A percentile compares a stretch with the other conserved stretches of the same genome.
These are phyloP conservation scores for Beta lomatogona DNA, from an alignment of 179 eudicot species.

Conservation along the genomic window DNA sequence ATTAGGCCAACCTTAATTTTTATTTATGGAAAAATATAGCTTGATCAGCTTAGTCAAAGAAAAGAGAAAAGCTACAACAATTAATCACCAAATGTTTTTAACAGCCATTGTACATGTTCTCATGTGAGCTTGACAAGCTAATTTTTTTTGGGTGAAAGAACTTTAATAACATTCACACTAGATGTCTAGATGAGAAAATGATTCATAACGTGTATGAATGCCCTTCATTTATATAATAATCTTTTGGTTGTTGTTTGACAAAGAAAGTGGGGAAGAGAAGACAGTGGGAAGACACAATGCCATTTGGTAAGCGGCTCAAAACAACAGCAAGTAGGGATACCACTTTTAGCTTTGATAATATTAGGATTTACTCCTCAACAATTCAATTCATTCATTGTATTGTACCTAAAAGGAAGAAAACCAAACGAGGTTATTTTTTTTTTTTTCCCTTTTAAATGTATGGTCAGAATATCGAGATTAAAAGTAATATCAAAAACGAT, in stretches of 20 bases:
- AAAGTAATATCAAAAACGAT: too few species aligned
- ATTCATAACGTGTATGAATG: background rate
- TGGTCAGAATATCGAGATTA: too few species aligned
- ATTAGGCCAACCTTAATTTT: too few species aligned
- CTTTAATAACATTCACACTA: background rate
- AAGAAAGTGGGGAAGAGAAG: background rate
- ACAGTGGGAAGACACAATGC: constrained; percentile 1
- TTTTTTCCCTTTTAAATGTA: too few species aligned
- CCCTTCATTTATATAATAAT: background rate
- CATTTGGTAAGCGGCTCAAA: constrained; percentile 17
- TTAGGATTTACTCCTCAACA: background rate
- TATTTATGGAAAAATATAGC: too few species aligned
- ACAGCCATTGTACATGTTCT: too few species aligned
- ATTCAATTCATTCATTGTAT: background rate
- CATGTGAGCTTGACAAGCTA: too few species aligned
- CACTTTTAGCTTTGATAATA: background rate
- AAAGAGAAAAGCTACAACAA: too few species aligned
- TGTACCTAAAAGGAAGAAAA: background rate
- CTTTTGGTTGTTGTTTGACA: constrained; percentile 1
- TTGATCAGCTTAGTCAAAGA: too few species aligned
- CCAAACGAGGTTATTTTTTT: too few species aligned
- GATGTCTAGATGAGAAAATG: background rate
- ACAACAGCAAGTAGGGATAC: background rate
- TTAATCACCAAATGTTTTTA: too few species aligned
- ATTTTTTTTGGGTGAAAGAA: too few species aligned